A percentile compares a stretch with the other conserved stretches of the same genome.
phyloP scores from a whole-genome alignment of 768 basidiomycete species.

The Mycena venus region DNA sequence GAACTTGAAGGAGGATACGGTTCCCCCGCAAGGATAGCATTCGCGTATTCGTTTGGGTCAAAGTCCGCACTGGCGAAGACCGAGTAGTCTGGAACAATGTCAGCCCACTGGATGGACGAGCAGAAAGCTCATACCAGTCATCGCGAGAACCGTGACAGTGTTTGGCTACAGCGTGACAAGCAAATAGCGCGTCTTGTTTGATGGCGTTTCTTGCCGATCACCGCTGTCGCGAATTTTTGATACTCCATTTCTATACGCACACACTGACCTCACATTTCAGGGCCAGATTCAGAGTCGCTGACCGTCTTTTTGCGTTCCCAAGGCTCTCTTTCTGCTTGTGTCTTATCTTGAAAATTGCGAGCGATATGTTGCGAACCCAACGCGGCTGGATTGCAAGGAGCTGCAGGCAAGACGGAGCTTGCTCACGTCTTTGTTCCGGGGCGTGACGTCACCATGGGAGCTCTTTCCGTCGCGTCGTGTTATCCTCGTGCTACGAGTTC shows the following conservation, averaged over 20 bases:
- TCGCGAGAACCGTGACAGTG: not conserved
- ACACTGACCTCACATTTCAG: constrained; percentile 4
- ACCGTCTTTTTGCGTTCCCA: not conserved
- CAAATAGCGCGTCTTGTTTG: constrained; percentile 5
- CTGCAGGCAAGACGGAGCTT: too few species aligned
- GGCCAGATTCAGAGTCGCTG: not conserved
- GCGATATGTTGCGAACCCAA: too few species aligned
- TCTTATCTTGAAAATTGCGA: too few species aligned
- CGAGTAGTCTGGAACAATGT: constrained; percentile 68
- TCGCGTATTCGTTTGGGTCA: constrained; percentile 92
- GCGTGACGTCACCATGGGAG: not conserved
- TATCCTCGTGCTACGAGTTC: not conserved
- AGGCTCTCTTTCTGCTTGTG: not conserved
- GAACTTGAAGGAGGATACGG: constrained; percentile 72
- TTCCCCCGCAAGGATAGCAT: constrained; percentile 89
- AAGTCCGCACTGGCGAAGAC: constrained; percentile 83
- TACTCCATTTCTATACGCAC: not conserved
- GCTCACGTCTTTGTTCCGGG: not conserved
- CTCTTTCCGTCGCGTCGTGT: not conserved
- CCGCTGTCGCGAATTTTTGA: not conserved
- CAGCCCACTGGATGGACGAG: not conserved
- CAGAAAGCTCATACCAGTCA: constrained; percentile 14
- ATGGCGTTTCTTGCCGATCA: too few species aligned
- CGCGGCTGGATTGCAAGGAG: too few species aligned
- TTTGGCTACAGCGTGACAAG: not conserved